Percentiles rank a stretch among this genome's conserved stretches.
Conservation (phyloP, 768 basidiomycete species). For the Botryobasidium botryosum region DNA sequence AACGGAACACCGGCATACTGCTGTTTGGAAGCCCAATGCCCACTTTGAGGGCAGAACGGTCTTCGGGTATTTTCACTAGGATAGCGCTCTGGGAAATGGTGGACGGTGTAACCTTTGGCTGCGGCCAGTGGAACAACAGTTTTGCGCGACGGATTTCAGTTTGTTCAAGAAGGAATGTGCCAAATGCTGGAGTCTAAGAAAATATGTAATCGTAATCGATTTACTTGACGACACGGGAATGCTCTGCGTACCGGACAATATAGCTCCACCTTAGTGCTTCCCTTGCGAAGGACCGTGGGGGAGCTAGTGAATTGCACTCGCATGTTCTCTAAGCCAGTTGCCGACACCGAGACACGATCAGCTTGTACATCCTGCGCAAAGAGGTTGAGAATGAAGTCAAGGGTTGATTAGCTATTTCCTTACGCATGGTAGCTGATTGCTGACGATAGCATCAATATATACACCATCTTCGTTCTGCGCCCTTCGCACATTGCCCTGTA, state of each 20-base stretch:
- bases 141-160: constrained; percentile 49
- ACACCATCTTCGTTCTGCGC: constrained; percentile 52
- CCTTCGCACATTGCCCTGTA: constrained; percentile 27
- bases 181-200: constrained; percentile 49
- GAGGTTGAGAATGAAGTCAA: too few species aligned
- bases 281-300: constrained; percentile 32
- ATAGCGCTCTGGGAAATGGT: constrained; percentile 2
- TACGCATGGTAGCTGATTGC: constrained; percentile 63
- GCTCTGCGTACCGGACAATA: constrained; percentile 71
- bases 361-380: constrained; percentile 35
- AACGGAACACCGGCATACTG: constrained; percentile 12
- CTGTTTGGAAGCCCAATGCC: constrained; percentile 25
- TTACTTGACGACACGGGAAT: too few species aligned
- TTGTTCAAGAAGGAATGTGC: constrained; percentile 48
- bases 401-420: constrained; percentile 18
- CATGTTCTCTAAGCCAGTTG: constrained; percentile 46
- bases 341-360: constrained; percentile 42
- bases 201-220: background rate
- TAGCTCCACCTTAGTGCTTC: constrained; percentile 38
- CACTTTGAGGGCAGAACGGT: constrained; percentile 30
- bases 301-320: constrained; percentile 37
- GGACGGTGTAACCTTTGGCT: constrained; percentile 9
- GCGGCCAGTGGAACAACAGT: constrained; percentile 45
- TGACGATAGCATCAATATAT: constrained; percentile 38
- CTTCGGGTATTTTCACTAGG: background rate